phyloP scores from a whole-genome alignment of 768 basidiomycete species.

The Boletus barrowsii region DNA sequence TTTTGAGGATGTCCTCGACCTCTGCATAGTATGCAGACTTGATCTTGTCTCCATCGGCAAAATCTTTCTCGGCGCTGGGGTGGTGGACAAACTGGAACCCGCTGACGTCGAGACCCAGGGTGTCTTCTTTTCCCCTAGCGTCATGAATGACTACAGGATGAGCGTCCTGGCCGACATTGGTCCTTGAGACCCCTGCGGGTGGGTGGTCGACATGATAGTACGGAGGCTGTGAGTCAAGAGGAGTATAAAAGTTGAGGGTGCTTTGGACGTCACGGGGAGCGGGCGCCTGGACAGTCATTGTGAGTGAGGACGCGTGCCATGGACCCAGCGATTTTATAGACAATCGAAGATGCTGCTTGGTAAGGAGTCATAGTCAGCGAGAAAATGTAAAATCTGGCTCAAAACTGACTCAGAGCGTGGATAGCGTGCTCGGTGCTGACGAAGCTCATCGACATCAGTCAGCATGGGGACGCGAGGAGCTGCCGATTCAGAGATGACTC shows the following conservation, averaged over 20 bases:
- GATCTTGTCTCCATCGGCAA: constrained; percentile 39
- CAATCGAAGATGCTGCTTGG: no score
- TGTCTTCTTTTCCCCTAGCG: constrained; percentile 30
- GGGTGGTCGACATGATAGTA: constrained; percentile 34
- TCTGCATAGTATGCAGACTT: constrained; percentile 40
- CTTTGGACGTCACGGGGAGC: constrained; percentile 36
- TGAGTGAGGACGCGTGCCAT: background rate
- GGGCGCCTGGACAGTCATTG: constrained; percentile 23
- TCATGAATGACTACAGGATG: constrained; percentile 28
- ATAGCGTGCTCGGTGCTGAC: constrained; percentile 15
- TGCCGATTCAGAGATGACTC: no score
- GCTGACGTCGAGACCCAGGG: constrained; percentile 36
- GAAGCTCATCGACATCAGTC: constrained; percentile 8
- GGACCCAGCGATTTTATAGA: constrained; percentile 8
- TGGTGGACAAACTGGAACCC: constrained; percentile 42
- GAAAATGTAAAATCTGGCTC: background rate
- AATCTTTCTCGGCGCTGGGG: constrained; percentile 36
- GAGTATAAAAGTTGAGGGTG: constrained; percentile 36
- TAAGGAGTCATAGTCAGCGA: background rate
- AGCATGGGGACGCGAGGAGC: background rate
- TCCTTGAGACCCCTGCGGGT: constrained; percentile 23
- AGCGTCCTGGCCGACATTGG: constrained; percentile 29
- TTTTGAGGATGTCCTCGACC: constrained; percentile 40
- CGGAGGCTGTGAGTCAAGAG: constrained; percentile 29
- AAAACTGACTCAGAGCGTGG: background rate